Conservation (phyloP, 257 asterid species). For the Linaria vulgaris region DNA sequence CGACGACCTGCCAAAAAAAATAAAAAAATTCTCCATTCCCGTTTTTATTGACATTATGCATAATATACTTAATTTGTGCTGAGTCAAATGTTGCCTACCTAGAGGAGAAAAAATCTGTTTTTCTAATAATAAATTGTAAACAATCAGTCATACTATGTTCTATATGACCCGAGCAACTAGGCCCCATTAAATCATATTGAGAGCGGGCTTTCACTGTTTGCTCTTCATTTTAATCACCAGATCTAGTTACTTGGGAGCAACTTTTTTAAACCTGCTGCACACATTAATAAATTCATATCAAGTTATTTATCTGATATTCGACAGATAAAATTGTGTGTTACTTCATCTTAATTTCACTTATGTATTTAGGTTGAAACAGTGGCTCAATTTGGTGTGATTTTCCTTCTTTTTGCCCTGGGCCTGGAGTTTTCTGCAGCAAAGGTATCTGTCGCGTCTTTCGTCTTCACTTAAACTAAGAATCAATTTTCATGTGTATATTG, state of each 20-base stretch:
- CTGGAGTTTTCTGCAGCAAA: conserved; percentile 89
- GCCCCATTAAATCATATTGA: conserved; percentile 1
- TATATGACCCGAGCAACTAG: not conserved
- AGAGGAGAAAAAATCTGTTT: not conserved
- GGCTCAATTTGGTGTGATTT: conserved; percentile 98
- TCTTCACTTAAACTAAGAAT: conserved; percentile 26
- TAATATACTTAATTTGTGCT: not conserved
- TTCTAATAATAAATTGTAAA: too few species aligned
- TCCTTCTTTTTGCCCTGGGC: conserved; percentile 98
- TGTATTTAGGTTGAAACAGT: conserved; percentile 91
- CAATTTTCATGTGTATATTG: conserved; percentile 16
- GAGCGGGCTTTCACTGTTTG: conserved; percentile 14
- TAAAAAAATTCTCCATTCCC: not conserved
- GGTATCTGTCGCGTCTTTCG: conserved; percentile 47
- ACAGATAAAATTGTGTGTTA: conserved; percentile 8
- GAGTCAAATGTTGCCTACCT: conserved; percentile 10
- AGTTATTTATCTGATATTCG: not conserved
- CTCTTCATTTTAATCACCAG: conserved; percentile 5
- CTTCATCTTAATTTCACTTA: conserved; percentile 24
- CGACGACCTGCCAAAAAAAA: too few species aligned
- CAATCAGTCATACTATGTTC: too few species aligned
- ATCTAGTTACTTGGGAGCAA: too few species aligned
- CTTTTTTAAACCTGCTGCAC: conserved; percentile 15
- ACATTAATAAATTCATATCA: not conserved
- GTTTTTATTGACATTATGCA: not conserved